These are phyloP conservation scores for Parathielavia hyrcaniae DNA, from an alignment of 495 filamentous ascomycete species.

Conservation along the genomic window DNA sequence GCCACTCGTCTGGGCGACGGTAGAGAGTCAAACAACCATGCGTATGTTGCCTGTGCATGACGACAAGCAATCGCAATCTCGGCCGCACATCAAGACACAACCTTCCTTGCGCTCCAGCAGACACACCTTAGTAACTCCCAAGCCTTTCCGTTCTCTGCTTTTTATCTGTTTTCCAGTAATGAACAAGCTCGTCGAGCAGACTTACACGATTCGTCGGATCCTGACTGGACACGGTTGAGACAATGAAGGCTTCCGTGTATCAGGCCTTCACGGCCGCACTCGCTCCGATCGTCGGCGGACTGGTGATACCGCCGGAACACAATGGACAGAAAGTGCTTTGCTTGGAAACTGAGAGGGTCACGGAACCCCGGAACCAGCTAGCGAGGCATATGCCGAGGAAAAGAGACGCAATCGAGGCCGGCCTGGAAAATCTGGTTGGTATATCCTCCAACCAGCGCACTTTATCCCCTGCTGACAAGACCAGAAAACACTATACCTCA, in stretches of 20 bases:
- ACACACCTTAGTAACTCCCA: not conserved
- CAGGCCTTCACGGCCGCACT: conserved; percentile 25
- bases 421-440: conserved; percentile 51
- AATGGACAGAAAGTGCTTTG: conserved; percentile 42
- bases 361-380: conserved; percentile 35
- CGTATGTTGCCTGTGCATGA: not conserved
- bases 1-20: not conserved
- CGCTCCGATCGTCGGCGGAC: conserved; percentile 13
- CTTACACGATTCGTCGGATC: conserved; percentile 1
- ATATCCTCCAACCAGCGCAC: not conserved
- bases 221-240: not conserved
- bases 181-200: not conserved
- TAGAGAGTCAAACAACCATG: not conserved
- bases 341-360: conserved; percentile 41
- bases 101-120: not conserved
- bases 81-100: not conserved
- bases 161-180: not conserved
- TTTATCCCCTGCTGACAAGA: not conserved
- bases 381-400: conserved; percentile 42
- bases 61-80: no score
- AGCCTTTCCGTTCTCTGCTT: not conserved
- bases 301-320: conserved; percentile 19
- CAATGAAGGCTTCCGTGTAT: conserved; percentile 22
- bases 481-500: conserved; percentile 61
- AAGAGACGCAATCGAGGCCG: conserved; percentile 37